Evolutionary conservation across 768 basidiomycete genomes (phyloP), one percentile per base, ranked within the genome.

Genomic region (Phlegmacium glaucopus): DNA sequence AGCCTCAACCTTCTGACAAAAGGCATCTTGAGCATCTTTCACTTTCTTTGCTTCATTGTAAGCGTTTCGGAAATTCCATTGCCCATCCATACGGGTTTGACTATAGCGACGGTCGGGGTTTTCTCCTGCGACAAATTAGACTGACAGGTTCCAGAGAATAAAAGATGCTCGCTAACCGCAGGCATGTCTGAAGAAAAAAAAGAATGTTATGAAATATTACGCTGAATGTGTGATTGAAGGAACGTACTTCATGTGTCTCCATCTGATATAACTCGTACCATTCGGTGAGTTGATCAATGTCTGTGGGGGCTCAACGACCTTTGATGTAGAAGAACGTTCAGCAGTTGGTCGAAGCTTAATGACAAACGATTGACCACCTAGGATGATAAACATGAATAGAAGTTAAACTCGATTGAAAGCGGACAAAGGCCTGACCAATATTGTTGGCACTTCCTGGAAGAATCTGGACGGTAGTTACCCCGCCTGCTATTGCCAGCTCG

Each of bases 191-290:
- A 34, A 9, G n/a, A 13, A 18, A 7, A 39, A 4, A 12, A n/a
- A 1, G 27, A 9, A 35, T 25, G 29, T n/a, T 9, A 26, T 29
- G 17, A 48, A n/a, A 16, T 42, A 18, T 6, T 6, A 6, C 4
- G 44, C 39, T 1, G 10, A 16, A 42, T 15, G 17, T 13, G 9
- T 18, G n/a, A 15, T 25, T 15, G 36, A 13, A 22, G 12, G 30
- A 35, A 60, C 70, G 10, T 52, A 82, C 79, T 91, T 91, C 78
- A 91, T 86, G 53, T 90, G 87, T 49, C 88, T 68, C 84, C 85
- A 85, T 32, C 75, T 71, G 13, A 75, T 58, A 1, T 68, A 68
- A 16, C 64, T 62, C 8, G 63, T 55, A 5, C 63, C 59, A 12
- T 65, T 60, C 0, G 72, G 54, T 42, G 65, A 54, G 55, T 79